phyloP scores from a whole-genome alignment of 176 grass and related monocot species.

The Melocanna baccifera region DNA sequence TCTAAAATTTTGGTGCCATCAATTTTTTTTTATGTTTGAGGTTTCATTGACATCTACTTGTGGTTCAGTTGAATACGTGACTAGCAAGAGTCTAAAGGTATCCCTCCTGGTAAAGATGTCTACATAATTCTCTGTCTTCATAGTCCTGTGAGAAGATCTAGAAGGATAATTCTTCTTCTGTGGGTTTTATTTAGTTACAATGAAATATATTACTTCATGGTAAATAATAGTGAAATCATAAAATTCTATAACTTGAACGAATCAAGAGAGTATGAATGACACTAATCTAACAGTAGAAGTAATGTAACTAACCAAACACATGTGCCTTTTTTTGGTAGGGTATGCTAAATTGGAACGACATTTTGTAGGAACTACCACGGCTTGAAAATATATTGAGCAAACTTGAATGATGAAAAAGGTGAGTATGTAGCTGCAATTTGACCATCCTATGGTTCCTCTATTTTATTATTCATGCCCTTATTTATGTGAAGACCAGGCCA shows the following conservation, averaged over 20 bases:
- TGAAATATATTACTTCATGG: not conserved
- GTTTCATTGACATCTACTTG: slow-evolving; percentile 9
- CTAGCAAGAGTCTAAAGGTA: slow-evolving; percentile 79
- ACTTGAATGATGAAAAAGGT: slow-evolving; percentile 85
- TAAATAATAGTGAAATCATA: not conserved
- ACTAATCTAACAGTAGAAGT: not conserved
- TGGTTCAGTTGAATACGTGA: slow-evolving; percentile 78
- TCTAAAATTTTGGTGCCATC: not conserved
- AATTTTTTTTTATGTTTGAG: not conserved
- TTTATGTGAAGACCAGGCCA: not conserved
- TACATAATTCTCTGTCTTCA: slow-evolving; percentile 84
- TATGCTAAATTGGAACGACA: slow-evolving; percentile 85
- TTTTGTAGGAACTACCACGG: slow-evolving; percentile 72
- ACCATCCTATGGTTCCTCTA: not conserved
- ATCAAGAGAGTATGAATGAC: not conserved
- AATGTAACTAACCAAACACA: slow-evolving; percentile 12
- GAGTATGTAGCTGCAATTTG: not conserved
- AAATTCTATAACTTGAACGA: not conserved
- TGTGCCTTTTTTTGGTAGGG: no score
- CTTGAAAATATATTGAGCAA: slow-evolving; percentile 88
- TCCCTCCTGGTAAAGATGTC: slow-evolving; percentile 75
- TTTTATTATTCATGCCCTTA: not conserved
- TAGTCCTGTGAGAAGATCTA: slow-evolving; percentile 89
- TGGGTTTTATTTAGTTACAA: not conserved
- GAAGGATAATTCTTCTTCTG: slow-evolving; percentile 55